Conservation (phyloP, 179 eudicot genomes). For the Corrigiola litoralis region DNA sequence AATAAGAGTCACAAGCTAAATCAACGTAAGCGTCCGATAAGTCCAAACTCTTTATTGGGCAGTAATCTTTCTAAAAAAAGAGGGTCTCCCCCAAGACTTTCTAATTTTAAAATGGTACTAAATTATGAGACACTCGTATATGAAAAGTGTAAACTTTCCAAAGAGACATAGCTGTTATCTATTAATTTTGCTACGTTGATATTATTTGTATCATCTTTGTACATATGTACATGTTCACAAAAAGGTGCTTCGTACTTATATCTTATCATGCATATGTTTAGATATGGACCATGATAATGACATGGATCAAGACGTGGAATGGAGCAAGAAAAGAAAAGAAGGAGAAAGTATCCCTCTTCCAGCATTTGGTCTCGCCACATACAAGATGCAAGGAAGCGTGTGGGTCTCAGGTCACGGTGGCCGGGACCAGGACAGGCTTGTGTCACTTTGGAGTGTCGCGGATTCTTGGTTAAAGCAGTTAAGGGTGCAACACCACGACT, state of each 20-base stretch:
- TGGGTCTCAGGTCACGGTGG: conserved; percentile 56
- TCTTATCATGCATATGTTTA: conserved; percentile 4
- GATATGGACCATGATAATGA: conserved; percentile 70
- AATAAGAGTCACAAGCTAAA: no score
- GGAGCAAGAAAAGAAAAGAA: conserved; percentile 51
- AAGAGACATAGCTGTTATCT: no score
- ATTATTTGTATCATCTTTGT: no score
- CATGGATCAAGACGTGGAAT: conserved; percentile 21
- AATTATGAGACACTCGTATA: no score
- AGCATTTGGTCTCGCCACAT: conserved; percentile 40
- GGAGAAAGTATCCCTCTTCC: conserved; percentile 47
- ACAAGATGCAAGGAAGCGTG: conserved; percentile 44
- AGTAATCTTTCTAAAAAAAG: no score
- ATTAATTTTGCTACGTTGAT: no score
- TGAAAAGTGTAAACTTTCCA: no score
- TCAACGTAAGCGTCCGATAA: no score
- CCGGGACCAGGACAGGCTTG: conserved; percentile 62
- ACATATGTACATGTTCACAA: background rate
- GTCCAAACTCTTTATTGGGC: no score
- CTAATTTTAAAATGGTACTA: no score
- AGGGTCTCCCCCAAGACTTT: no score
- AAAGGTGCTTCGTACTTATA: conserved; percentile 2
- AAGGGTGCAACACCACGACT: conserved; percentile 89
- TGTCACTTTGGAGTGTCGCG: conserved; percentile 74
- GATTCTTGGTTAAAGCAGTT: conserved; percentile 98